Percentiles rank a stretch among this genome's conserved stretches.
phyloP scores from a whole-genome alignment of 2,329 filamentous ascomycete species.

The Nothopassalora personata region DNA sequence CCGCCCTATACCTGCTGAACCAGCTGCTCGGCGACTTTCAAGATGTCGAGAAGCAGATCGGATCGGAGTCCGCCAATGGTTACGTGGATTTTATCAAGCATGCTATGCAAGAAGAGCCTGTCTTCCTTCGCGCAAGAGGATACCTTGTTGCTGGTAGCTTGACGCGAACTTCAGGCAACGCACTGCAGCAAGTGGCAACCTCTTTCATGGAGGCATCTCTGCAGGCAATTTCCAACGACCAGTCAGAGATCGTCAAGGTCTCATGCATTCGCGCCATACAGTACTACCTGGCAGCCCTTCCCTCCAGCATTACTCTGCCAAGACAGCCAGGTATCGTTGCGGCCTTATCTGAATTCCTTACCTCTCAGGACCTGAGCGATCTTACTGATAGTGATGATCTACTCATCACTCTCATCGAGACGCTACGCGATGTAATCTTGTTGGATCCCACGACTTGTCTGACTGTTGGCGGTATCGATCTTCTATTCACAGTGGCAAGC shows the following conservation, averaged over 20 bases:
- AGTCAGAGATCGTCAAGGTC: slow-evolving; percentile 84
- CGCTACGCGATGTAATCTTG: slow-evolving; percentile 74
- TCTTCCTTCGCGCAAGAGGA: slow-evolving; percentile 77
- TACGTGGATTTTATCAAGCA: slow-evolving; percentile 78
- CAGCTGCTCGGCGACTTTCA: slow-evolving; percentile 77
- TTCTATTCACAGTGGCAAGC: slow-evolving; percentile 84
- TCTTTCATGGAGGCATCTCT: slow-evolving; percentile 68
- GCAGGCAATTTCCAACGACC: slow-evolving; percentile 67
- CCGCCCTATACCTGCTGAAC: slow-evolving; percentile 78
- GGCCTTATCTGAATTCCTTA: slow-evolving; percentile 66
- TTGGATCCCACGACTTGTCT: slow-evolving; percentile 72
- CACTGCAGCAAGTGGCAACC: slow-evolving; percentile 51
- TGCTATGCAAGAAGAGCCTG: slow-evolving; percentile 64
- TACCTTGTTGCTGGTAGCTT: slow-evolving; percentile 80
- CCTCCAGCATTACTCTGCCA: slow-evolving; percentile 46
- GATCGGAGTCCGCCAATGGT: slow-evolving; percentile 61
- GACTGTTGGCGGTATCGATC: slow-evolving; percentile 67
- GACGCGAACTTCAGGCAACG: slow-evolving; percentile 60
- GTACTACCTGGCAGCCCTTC: slow-evolving; percentile 54
- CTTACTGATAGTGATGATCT: slow-evolving; percentile 87
- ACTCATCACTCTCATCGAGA: slow-evolving; percentile 82
- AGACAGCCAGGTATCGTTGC: slow-evolving; percentile 58
- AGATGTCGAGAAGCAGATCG: slow-evolving; percentile 68
- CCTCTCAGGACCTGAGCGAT: slow-evolving; percentile 73
- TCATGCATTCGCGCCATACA: slow-evolving; percentile 85